Conservation (phyloP, 768 basidiomycete species). For the Nevesoporus exiguus region DNA sequence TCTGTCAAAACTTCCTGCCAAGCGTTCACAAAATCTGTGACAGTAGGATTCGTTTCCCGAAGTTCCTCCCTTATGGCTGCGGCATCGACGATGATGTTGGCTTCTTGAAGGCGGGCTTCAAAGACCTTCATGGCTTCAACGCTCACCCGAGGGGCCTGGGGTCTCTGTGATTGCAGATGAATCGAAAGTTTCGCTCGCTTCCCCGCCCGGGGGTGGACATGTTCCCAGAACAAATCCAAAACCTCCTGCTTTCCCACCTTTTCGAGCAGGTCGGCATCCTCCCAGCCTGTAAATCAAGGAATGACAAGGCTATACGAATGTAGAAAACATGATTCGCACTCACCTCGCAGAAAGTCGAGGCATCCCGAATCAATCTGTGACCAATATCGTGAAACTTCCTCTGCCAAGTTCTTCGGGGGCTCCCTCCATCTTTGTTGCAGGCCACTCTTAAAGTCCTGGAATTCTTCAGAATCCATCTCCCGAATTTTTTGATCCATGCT, state of each 20-base stretch:
- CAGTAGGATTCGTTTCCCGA: constrained; percentile 52
- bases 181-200: constrained; percentile 80
- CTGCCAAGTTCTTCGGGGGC: constrained; percentile 80
- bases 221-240: constrained; percentile 60
- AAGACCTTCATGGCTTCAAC: constrained; percentile 61
- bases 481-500: constrained; percentile 65
- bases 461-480: constrained; percentile 68
- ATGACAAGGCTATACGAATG: not conserved
- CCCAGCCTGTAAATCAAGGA: constrained; percentile 47
- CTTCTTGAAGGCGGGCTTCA: constrained; percentile 45
- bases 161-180: constrained; percentile 73
- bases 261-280: constrained; percentile 66
- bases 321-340: constrained; percentile 29
- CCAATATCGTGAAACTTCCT: constrained; percentile 74
- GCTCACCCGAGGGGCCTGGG: constrained; percentile 59
- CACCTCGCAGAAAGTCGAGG: constrained; percentile 83
- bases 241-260: constrained; percentile 74
- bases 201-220: constrained; percentile 65
- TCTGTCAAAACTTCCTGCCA: constrained; percentile 49
- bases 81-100: constrained; percentile 48
- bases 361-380: constrained; percentile 72
- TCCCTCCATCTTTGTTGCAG: constrained; percentile 82
- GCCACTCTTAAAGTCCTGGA: constrained; percentile 72
- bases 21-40: constrained; percentile 59
- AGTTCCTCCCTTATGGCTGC: constrained; percentile 50